These are phyloP conservation scores for Wallacemonas sp. DNA, from an alignment of 208 protist genomes.

Conservation along the genomic window DNA sequence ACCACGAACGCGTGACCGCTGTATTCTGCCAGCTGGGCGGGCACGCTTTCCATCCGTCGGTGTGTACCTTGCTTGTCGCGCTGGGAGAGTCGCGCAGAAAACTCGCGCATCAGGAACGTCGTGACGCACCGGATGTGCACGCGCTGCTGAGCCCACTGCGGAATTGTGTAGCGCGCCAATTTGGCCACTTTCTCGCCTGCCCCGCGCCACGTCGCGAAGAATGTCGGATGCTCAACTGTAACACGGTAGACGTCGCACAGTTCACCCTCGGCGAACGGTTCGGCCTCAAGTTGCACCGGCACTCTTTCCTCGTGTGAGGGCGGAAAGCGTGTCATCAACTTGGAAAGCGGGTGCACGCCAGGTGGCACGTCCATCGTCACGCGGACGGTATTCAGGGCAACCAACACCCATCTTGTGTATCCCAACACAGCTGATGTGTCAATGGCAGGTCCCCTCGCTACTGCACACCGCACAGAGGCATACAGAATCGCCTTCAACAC, in stretches of 20 bases:
- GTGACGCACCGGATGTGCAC: neutral
- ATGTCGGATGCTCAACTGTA: neutral
- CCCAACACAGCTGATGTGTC: no score
- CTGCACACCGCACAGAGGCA: neutral
- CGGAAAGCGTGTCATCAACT: neutral
- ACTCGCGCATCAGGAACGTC: neutral
- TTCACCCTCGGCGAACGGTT: neutral
- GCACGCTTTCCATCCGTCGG: neutral
- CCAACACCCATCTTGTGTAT: no score
- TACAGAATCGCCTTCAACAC: neutral
- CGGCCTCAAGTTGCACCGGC: neutral
- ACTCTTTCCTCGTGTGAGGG: neutral
- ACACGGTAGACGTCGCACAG: no score
- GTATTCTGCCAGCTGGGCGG: neutral
- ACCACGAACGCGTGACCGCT: neutral
- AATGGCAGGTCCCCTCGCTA: neutral
- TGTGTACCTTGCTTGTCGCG: neutral
- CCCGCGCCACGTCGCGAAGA: neutral
- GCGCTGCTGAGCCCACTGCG: neutral
- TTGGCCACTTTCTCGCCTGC: neutral
- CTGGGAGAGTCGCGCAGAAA: neutral
- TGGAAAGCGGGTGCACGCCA: conserved; percentile 5
- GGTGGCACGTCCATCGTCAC: no score
- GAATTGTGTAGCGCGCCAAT: neutral
- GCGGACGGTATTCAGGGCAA: neutral